Evolutionary conservation across 345 rosid genomes (phyloP).

Genomic region (Psidium friedrichsthalianum): DNA sequence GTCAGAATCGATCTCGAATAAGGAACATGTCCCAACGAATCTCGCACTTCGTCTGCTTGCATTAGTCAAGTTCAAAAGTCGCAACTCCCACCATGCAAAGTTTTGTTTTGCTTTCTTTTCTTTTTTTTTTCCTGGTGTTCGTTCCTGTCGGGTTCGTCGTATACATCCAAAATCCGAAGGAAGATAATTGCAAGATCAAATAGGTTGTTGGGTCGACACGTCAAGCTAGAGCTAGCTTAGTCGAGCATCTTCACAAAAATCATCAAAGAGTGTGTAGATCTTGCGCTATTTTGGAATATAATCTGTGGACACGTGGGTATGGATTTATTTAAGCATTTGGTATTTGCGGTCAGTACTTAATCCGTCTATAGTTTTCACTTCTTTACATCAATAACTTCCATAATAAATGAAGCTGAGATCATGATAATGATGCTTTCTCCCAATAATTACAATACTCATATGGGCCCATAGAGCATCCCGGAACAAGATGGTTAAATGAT

Average conservation of each 20-base stretch:
- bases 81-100: neutral
- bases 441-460: neutral
- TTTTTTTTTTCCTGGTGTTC: neutral
- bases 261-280: neutral
- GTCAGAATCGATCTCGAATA: neutral
- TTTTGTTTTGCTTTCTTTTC: too few species aligned
- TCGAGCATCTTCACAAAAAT: neutral
- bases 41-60: neutral
- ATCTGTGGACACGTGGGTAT: neutral
- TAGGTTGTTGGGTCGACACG: neutral
- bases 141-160: neutral
- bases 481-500: neutral
- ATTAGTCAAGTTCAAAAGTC: neutral
- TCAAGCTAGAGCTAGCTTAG: neutral
- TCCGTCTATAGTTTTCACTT: neutral
- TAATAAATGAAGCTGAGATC: neutral
- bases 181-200: neutral
- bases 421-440: neutral
- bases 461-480: neutral
- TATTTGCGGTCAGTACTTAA: neutral
- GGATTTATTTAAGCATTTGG: neutral
- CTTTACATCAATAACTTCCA: neutral
- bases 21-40: neutral
- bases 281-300: neutral
- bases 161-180: neutral